Percentiles rank a stretch among this genome's conserved stretches.
Evolutionary conservation across 2,329 filamentous ascomycete genomes (phyloP).

Genomic region (Fusarium aywerte): DNA sequence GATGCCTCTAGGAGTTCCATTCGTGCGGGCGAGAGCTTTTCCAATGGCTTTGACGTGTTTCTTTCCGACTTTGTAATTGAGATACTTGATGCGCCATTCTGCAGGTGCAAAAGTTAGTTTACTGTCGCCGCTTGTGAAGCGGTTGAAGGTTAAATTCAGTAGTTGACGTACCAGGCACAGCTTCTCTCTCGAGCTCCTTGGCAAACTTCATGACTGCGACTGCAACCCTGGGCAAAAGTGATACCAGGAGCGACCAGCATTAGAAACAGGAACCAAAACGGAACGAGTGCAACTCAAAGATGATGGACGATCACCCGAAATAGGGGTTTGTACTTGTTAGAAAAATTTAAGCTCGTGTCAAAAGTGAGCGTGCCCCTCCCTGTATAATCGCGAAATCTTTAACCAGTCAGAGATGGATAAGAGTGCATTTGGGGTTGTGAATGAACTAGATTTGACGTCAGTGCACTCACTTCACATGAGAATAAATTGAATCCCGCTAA

Average conservation of each 20-base stretch:
- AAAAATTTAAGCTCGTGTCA: constrained; percentile 7
- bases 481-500: constrained; percentile 23
- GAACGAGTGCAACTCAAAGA: constrained; percentile 1
- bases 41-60: constrained; percentile 89
- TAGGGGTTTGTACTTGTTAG: neutral
- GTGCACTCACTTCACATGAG: constrained; percentile 18
- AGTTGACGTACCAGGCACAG: constrained; percentile 75
- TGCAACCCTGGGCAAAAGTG: constrained; percentile 22
- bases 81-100: constrained; percentile 94
- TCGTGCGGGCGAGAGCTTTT: constrained; percentile 74
- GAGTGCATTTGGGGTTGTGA: neutral
- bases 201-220: constrained; percentile 68
- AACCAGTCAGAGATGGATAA: constrained; percentile 4
- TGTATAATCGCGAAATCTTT: constrained; percentile 11
- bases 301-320: neutral
- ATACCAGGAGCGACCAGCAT: constrained; percentile 29
- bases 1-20: constrained; percentile 60
- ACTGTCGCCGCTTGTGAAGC: neutral
- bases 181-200: constrained; percentile 85
- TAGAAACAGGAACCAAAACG: constrained; percentile 3
- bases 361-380: constrained; percentile 33
- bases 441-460: constrained; percentile 37
- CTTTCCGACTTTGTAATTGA: constrained; percentile 95
- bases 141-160: constrained; percentile 3
- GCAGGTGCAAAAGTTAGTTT: constrained; percentile 21